These are phyloP conservation scores for Pholiota conissans DNA, from an alignment of 768 basidiomycete genomes.

Conservation along the genomic window DNA sequence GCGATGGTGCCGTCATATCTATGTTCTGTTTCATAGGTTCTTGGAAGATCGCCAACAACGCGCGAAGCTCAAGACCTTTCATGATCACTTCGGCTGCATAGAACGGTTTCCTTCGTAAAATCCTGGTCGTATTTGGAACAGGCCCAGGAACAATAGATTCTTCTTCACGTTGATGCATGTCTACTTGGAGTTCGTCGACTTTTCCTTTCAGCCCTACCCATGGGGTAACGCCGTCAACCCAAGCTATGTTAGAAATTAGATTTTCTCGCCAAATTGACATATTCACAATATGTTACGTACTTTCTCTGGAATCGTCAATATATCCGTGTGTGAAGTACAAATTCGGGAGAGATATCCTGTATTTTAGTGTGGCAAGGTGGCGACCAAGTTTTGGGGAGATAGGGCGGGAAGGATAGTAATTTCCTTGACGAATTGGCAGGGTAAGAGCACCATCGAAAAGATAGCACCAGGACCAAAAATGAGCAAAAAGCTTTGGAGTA, in stretches of 20 bases:
- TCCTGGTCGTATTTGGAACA: constrained; percentile 55
- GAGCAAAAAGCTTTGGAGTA: constrained; percentile 79
- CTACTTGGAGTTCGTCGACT: constrained; percentile 80
- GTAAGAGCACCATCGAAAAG: constrained; percentile 79
- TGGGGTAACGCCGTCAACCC: constrained; percentile 75
- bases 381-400: constrained; percentile 86
- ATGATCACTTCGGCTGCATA: constrained; percentile 85
- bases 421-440: constrained; percentile 87
- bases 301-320: constrained; percentile 73
- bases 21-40: constrained; percentile 69
- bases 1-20: constrained; percentile 44
- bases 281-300: constrained; percentile 28
- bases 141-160: constrained; percentile 65
- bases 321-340: constrained; percentile 88
- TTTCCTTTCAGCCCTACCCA: constrained; percentile 86
- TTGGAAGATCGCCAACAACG: constrained; percentile 73
- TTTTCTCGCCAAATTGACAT: background rate
- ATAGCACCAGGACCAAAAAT: constrained; percentile 92
- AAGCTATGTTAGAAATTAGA: constrained; percentile 42
- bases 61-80: constrained; percentile 73
- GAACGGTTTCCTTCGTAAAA: constrained; percentile 77
- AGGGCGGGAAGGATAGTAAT: constrained; percentile 67
- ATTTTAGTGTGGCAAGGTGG: constrained; percentile 90
- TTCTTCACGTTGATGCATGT: constrained; percentile 91
- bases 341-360: constrained; percentile 74